phyloP scores from a whole-genome alignment of 805 yeast genomes.

The Lipomyces yamadae region DNA sequence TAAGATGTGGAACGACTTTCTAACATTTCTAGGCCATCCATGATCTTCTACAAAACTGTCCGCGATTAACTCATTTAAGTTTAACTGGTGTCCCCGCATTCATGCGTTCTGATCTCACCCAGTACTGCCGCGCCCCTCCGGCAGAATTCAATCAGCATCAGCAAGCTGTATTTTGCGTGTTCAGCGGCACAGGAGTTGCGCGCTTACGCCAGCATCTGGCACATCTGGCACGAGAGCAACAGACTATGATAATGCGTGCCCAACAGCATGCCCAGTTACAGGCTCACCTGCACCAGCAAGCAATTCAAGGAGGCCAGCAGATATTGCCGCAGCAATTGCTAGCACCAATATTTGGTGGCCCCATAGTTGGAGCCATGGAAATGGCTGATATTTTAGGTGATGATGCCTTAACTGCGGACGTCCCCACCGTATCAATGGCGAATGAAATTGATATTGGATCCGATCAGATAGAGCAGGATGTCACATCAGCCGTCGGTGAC shows the following conservation, averaged over 20 bases:
- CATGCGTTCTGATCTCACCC: constrained; percentile 80
- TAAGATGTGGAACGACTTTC: not conserved
- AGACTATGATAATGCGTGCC: constrained; percentile 12
- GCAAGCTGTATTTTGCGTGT: constrained; percentile 85
- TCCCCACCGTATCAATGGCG: not conserved
- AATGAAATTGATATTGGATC: not conserved
- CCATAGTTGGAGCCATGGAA: not conserved
- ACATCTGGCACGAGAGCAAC: constrained; percentile 22
- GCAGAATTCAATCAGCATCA: constrained; percentile 88
- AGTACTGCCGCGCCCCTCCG: constrained; percentile 90
- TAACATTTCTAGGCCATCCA: constrained; percentile 59
- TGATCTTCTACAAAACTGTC: constrained; percentile 75
- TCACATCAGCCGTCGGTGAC: not conserved
- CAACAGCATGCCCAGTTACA: constrained; percentile 22
- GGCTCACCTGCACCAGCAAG: not conserved
- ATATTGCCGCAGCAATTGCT: not conserved
- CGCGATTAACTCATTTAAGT: constrained; percentile 84
- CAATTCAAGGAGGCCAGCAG: not conserved
- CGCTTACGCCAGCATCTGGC: constrained; percentile 73
- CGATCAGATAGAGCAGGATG: not conserved
- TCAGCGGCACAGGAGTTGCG: constrained; percentile 86
- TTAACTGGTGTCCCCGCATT: constrained; percentile 92
- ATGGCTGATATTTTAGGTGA: not conserved
- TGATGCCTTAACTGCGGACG: not conserved
- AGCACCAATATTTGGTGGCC: not conserved